phyloP scores from a whole-genome alignment of 129 eudicot genomes.

The Chrysanthemum seticuspe region DNA sequence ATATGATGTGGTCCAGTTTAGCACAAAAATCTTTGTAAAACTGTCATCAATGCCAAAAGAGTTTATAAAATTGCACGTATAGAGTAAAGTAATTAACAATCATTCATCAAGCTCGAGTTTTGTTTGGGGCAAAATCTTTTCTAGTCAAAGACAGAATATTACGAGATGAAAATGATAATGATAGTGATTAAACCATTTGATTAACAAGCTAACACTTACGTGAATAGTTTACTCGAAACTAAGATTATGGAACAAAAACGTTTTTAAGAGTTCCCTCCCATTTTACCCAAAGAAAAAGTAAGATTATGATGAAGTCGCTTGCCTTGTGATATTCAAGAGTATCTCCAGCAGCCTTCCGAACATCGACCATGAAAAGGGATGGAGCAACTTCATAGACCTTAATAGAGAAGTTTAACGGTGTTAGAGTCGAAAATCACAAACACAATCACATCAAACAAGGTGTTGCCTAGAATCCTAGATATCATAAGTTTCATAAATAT shows the following conservation, averaged over 20 bases:
- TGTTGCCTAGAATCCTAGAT: neutral
- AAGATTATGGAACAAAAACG: neutral
- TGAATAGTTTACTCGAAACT: neutral
- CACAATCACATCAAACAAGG: conserved; percentile 6
- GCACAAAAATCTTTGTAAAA: conserved; percentile 81
- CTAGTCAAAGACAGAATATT: neutral
- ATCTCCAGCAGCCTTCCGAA: conserved; percentile 98
- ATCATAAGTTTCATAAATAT: neutral
- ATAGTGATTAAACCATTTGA: neutral
- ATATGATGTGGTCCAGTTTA: conserved; percentile 69
- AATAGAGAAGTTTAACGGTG: neutral
- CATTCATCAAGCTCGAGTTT: too few species aligned
- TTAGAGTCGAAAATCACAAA: conserved; percentile 11
- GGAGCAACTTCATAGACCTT: conserved; percentile 94
- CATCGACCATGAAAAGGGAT: conserved; percentile 95
- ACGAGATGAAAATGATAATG: neutral
- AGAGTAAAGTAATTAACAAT: neutral
- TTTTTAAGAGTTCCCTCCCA: neutral
- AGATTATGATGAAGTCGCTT: conserved; percentile 9
- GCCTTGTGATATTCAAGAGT: conserved; percentile 98
- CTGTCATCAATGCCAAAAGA: conserved; percentile 42
- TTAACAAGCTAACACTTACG: neutral
- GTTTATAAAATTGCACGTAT: neutral
- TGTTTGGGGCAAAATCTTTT: neutral
- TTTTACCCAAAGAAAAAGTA: neutral